Conservation (phyloP, 306 rosid genomes). For the Ziziphus jujuba region DNA sequence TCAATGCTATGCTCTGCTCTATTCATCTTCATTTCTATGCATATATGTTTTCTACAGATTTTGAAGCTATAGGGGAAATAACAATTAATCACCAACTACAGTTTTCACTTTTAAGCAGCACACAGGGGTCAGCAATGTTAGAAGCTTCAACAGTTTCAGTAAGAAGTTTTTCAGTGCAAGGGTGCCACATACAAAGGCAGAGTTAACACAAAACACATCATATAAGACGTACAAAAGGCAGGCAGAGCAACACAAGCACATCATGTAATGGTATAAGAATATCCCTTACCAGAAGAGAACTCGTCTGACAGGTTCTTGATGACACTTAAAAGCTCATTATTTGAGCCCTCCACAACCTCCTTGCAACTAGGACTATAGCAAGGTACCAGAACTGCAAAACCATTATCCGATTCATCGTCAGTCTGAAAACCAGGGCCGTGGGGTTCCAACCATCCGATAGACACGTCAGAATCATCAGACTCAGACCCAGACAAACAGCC, state of each 20-base stretch:
- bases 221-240: background rate
- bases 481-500: conserved; percentile 69
- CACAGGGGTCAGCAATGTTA: conserved; percentile 14
- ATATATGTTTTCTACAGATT: background rate
- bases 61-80: background rate
- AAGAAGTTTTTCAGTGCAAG: background rate
- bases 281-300: conserved; percentile 67
- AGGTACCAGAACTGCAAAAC: conserved; percentile 83
- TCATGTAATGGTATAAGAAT: background rate
- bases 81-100: conserved; percentile 21
- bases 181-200: background rate
- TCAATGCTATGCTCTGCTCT: background rate
- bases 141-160: conserved; percentile 6
- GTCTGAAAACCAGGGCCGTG: conserved; percentile 74
- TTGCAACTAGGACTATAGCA: conserved; percentile 78
- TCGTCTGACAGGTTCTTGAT: conserved; percentile 67
- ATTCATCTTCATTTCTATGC: background rate
- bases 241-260: conserved; percentile 12
- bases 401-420: conserved; percentile 60
- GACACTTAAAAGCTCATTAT: conserved; percentile 62
- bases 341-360: conserved; percentile 54
- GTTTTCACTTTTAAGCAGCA: conserved; percentile 18
- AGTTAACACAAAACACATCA: background rate
- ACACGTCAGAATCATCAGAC: conserved; percentile 83
- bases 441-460: conserved; percentile 94